Conservation (phyloP, 2,329 filamentous ascomycete species). For the Calonectria crousiana region DNA sequence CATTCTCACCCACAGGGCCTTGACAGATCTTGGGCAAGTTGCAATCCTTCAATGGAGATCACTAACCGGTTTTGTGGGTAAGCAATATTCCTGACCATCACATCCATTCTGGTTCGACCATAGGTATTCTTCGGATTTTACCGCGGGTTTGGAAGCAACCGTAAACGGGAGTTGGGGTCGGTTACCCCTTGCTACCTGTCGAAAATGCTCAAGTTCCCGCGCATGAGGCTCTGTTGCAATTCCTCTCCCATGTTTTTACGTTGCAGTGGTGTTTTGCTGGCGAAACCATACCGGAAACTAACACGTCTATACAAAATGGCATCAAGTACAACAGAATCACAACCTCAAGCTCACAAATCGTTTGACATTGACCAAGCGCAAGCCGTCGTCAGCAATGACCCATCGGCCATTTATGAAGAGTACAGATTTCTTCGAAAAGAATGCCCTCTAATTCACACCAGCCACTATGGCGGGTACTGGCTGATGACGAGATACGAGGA, state of each 20-base stretch:
- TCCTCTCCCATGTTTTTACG: neutral
- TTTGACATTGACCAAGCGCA: neutral
- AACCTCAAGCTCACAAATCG: neutral
- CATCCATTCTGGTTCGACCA: neutral
- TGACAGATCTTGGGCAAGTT: neutral
- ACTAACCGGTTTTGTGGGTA: neutral
- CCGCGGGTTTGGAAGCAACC: neutral
- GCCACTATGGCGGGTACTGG: neutral
- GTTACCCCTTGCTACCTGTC: neutral
- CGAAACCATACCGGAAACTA: neutral
- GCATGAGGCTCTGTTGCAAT: neutral
- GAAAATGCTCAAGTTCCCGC: neutral
- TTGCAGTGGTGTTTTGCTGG: neutral
- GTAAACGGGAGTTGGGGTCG: neutral
- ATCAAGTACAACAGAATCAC: neutral
- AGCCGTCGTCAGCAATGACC: neutral
- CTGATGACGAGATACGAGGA: conserved; percentile 3
- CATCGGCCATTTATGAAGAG: neutral
- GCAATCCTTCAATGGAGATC: neutral
- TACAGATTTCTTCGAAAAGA: neutral
- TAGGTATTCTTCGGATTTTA: neutral
- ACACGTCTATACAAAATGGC: neutral
- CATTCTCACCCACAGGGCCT: neutral
- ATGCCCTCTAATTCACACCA: neutral
- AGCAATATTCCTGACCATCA: neutral